Base-by-base conservation (phyloP, 306 rosid species). In the Lathyrus aphaca region DNA sequence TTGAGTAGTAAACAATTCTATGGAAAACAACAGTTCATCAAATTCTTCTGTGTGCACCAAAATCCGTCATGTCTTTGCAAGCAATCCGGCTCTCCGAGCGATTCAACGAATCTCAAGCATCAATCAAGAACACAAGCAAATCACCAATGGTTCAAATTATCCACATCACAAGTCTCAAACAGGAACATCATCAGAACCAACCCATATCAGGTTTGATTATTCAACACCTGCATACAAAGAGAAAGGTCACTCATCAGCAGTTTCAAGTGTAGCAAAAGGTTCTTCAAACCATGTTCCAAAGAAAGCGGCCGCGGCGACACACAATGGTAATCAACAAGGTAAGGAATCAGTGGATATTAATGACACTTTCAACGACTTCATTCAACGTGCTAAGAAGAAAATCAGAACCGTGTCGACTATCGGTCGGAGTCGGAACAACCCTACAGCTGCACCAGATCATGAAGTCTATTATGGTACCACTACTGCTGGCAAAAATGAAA, bases 1-100 rank as follows among this genome's bases (percentile, higher is more conserved):
- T 19, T 16, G n/a, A 35, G 64, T 35, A 23, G 7, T 19, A 19
- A 8, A 14, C 35, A 60, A 39, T 18, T 27, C 71, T 0, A 82
- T 87, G 92, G 88, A 64, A 8, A 71, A 81, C 43, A 62, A 46
- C 5, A 35, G 30, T 23, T 74, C 91, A 17, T 74, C 91, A 13
- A 39, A 49, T 38, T 8, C 55, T 13, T 80, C 85, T 8, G 64
- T 61, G 35, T 84, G 90, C 77, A 68, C 32, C 62, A 90, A 81
- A 80, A 68, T 88, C 70, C 85, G 83, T 44, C 58, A 37, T n/a
- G 86, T 77, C 49, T 21, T 89, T 13, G 8, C 71, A 44, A 73
- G 35, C 68, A 48, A 45, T 30, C 77, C 78, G 12, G 77, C 86
- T 10, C 1, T 53, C 50, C 56, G 29, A 55, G 80, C 75, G 3